Base-by-base conservation (phyloP, 257 asterid genomes). In the Gentiana macrophylla region DNA sequence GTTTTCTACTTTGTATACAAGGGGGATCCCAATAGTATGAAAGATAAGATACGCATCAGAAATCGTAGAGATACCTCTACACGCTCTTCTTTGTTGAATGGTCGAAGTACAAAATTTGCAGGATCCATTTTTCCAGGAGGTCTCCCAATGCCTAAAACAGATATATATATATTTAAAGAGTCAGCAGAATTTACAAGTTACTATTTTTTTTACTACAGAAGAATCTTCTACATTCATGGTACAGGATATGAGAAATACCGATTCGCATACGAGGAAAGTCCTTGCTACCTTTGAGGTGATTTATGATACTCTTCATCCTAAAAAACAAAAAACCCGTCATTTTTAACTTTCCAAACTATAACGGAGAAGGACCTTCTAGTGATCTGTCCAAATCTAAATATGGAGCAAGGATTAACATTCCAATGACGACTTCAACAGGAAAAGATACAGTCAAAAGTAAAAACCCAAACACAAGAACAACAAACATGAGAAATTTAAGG, bases 121-220 rank as follows among this genome's bases (percentile, higher is more conserved):
- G 94, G 76, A 56, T 85, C 84, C 97, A 83, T 88, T 74, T 82
- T 88, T 55, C 94, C 97, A 0, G 94, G 94, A 50, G 97, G 99
- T 74, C 95, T 81, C 37, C 99, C 97, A 56, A 88, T 86, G 69
- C 96, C 97, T 41, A 24, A 24, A 86, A 57, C 45, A 35, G 56
- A 56, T 47, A 12, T 47, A 12, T 51, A 60, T 41, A 5, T 52
- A 35, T 60, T 46, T 38, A 47, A 35, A 46, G 32, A 35, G 52
- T 9, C 10, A 33, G 13, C 15, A 9, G 4, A 44, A 15, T 24
- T 3, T 37, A 35, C 0, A 24, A 24, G 24, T 24, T 41, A 7
- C 0, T 41, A 41, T 1, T 41, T 41, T 5, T 64, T 34, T 11
- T 47, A 53, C 13, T 8, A 24, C 24, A 32, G 3, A 3, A 44